Evolutionary conservation across 108 stramenopile species (phyloP), one percentile per base, ranked within the genome.

Genomic region (Nitzschia sp.): DNA sequence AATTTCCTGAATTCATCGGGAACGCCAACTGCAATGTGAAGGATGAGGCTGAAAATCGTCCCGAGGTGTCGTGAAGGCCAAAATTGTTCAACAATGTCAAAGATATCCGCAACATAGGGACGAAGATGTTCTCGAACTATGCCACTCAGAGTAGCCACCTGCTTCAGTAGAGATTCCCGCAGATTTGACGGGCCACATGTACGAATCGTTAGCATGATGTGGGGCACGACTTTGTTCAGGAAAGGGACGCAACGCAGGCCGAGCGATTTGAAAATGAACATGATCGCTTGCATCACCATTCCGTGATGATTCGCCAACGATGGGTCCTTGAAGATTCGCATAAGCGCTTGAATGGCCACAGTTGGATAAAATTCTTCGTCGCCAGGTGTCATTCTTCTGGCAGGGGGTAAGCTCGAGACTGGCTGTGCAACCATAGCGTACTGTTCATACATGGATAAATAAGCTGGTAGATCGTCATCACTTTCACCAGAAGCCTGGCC

Each of bases 321-420:
- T 11, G 89, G 74, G 71, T 98, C 94, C 55, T 82, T 83, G 46
- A 98, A 86, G 27, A 97, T 94, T 32, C 87, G 70, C 80, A 95
- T 88, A 60, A 98, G 67, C 28, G 96, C 91, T 59, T 93, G 80
- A n/a, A 99, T 83, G 30, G 94, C 86, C 46, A 98, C 91, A 35
- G 95, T 93, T 11, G 97, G 95, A 82, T 90, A 97, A 68, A 94
- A 98, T 55, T 93, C 95, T 46, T 93, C 92, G 62, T 87, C 84
- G 15, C 74, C 55, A 46, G 91, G 92, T 42, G 92, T 79, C 60
- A 94, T 82, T 24, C 90, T 64, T 38, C 82, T 66, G 4, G 80
- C 75, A 26, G 85, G 82, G 15, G 71, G 66, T n/a, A 91, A 61
- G 38, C 72, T 84, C 18, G 90, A 88, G 32, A 88, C 78, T 23